Evolutionary conservation across 768 basidiomycete species (phyloP), one percentile per base, ranked within the genome.

Genomic region (Suillus placidus): DNA sequence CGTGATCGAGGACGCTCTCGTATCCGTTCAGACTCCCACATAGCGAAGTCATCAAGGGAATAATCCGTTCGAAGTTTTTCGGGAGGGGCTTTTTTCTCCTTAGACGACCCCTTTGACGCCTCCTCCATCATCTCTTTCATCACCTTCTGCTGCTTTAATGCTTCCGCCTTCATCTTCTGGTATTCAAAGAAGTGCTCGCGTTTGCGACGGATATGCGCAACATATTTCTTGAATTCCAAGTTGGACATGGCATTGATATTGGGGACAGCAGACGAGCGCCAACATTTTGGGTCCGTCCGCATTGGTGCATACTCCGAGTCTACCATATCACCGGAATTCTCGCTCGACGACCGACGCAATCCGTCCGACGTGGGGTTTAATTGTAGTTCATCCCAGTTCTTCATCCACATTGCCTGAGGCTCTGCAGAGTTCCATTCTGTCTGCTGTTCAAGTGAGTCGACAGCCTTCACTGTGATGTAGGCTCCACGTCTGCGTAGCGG

Each of bases 361-460:
- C 30, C 40, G 30, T 26, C 37, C 6, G 23, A 73, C 1, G 69
- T 40, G 9, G 68, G 61, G 0, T 67, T 47, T 6, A 80, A 32
- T 32, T 69, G 68, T 62, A 90, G 81, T 73, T 92, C 90, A 71
- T 89, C 87, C 75, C 88, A 84, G 66, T 87, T 83, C 69, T 83
- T 80, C 64, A 93, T 81, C 76, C 90, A 91, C 55, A 86, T 80
- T n/a, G 87, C 87, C 72, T 91, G 85, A 49, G 76, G 77, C 70
- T 90, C 87, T 18, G 84, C 89, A 65, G 84, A 82, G 71, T 83
- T 83, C 92, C 93, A 95, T 68, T 91, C 89, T 30, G 90, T 89
- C 74, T 89, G 93, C 69, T 92, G 83, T 64, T 91, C 86, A 62
- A 80, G 85, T 37, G 89, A 86, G 72, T 95, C 93, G 74, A 91